Evolutionary conservation across 1,139 yeast genomes (phyloP), one percentile per base, ranked within the genome.

Genomic region (Pneumocystis canis): DNA sequence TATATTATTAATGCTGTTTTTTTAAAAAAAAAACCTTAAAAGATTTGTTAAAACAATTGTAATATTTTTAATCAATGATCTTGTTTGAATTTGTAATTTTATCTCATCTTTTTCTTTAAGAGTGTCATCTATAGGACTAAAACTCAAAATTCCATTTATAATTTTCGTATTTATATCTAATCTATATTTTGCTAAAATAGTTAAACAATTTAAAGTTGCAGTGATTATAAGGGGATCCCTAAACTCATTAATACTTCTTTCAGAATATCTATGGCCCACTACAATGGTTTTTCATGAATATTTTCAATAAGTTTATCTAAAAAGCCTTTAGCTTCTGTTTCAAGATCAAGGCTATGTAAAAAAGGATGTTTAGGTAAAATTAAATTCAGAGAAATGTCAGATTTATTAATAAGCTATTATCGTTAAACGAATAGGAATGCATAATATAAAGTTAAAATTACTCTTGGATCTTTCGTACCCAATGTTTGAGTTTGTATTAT

Each of bases 401-500:
- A 69, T 18, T 68, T 63, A 35, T 69, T 68, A 4, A 69, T 66
- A 9, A 71, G 64, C 60, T 66, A 39, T 37, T 18, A 37, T 28
- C 16, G 35, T 30, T 18, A 53, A 35, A 40, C 14, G 7, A 32
- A 54, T 25, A 28, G 67, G 64, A 57, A 65, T 67, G 2, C 67
- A 59, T 61, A 32, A 54, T 25, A 69, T 5, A 32, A 37, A 16
- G 67, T 30, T 5, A 32, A 37, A 16, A 66, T 30, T 65, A 66
- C 67, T 25, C 76, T 68, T 67, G 79, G 67, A 65, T 76, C 77
- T 30, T 71, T 67, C 5, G 73, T 67, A 1, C 82, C 77, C 41
- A 82, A 79, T 31, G 87, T 79, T 69, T 90, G 96, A 35, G 83
- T 82, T 63, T 83, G 82, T 54, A 90, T 82, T 1, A 89, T 81